Evolutionary conservation across 345 rosid genomes (phyloP).

Genomic region (Lepidium aucheri): DNA sequence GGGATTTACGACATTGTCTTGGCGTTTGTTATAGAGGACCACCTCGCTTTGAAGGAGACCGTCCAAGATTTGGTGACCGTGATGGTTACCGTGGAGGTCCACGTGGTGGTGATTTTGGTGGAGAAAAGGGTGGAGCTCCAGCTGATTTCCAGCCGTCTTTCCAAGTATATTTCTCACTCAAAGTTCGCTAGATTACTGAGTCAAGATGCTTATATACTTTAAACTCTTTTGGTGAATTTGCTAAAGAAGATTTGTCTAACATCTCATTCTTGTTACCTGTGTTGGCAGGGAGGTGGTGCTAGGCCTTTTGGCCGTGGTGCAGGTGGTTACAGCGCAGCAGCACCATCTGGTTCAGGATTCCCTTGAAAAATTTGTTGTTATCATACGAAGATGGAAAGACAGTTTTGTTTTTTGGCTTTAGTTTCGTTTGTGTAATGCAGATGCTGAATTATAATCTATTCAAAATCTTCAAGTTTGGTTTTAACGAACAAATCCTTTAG

Average conservation of each 20-base stretch:
- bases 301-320: conserved; percentile 83
- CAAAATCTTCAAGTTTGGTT: not conserved
- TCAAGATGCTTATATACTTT: no score
- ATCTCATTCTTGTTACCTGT: not conserved
- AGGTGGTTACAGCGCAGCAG: conserved; percentile 44
- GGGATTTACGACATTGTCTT: not conserved
- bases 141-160: conserved; percentile 83
- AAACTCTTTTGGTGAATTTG: not conserved
- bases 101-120: conserved; percentile 74
- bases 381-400: not conserved
- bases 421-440: conserved; percentile 11
- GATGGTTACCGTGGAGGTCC: conserved; percentile 94
- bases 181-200: not conserved
- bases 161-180: conserved; percentile 43
- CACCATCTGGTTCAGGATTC: conserved; percentile 41
- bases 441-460: not conserved
- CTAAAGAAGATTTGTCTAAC: not conserved
- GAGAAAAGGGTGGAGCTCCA: conserved; percentile 89
- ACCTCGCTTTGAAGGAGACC: conserved; percentile 80
- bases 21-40: conserved; percentile 43
- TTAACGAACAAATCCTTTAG: not conserved
- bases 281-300: conserved; percentile 50
- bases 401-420: conserved; percentile 7
- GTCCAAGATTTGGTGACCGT: conserved; percentile 73
- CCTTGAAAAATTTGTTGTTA: conserved; percentile 26